A percentile compares a stretch with the other conserved stretches of the same genome.
These are phyloP conservation scores for Fomitopsis schrenkii DNA, from an alignment of 1,284 basidiomycete genomes.

Conservation along the genomic window DNA sequence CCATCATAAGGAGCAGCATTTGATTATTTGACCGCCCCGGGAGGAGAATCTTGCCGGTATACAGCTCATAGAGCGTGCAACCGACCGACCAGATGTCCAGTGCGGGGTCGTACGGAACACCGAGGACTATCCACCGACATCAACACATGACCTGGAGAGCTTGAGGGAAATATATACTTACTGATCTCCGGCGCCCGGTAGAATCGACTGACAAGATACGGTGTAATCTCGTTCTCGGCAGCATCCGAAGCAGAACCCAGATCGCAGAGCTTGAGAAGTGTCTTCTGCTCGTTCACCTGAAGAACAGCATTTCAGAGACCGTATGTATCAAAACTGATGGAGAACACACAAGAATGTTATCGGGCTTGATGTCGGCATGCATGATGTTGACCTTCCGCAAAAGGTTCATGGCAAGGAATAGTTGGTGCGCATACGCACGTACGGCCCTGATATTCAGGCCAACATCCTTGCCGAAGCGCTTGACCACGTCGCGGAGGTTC, in stretches of 20 bases:
- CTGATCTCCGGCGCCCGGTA: slow-evolving; percentile 99
- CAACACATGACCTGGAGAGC: not conserved
- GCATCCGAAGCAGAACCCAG: slow-evolving; percentile 94
- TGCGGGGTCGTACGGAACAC: slow-evolving; percentile 90
- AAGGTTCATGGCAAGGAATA: slow-evolving; percentile 85
- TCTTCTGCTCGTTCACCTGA: slow-evolving; percentile 94
- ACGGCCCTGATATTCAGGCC: slow-evolving; percentile 96
- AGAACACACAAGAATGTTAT: slow-evolving; percentile 82
- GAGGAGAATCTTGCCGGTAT: slow-evolving; percentile 98
- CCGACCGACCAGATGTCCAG: slow-evolving; percentile 98
- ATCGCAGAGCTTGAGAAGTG: slow-evolving; percentile 92
- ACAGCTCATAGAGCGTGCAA: slow-evolving; percentile 96
- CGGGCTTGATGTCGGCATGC: slow-evolving; percentile 98
- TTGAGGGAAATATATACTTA: slow-evolving; percentile 37
- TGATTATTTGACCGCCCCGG: slow-evolving; percentile 97
- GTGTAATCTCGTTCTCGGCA: slow-evolving; percentile 95
- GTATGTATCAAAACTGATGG: slow-evolving; percentile 2
- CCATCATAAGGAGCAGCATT: slow-evolving; percentile 97
- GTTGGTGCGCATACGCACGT: slow-evolving; percentile 95
- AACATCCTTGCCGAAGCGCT: slow-evolving; percentile 98
- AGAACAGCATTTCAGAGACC: slow-evolving; percentile 1
- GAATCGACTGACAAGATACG: slow-evolving; percentile 96
- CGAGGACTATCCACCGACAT: slow-evolving; percentile 65
- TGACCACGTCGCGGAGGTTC: slow-evolving; percentile 97
- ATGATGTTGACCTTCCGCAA: slow-evolving; percentile 90